Percentiles rank a stretch among this genome's conserved stretches.
Conservation (phyloP, 2,329 filamentous ascomycete species). For the Monosporascus cannonballus region DNA sequence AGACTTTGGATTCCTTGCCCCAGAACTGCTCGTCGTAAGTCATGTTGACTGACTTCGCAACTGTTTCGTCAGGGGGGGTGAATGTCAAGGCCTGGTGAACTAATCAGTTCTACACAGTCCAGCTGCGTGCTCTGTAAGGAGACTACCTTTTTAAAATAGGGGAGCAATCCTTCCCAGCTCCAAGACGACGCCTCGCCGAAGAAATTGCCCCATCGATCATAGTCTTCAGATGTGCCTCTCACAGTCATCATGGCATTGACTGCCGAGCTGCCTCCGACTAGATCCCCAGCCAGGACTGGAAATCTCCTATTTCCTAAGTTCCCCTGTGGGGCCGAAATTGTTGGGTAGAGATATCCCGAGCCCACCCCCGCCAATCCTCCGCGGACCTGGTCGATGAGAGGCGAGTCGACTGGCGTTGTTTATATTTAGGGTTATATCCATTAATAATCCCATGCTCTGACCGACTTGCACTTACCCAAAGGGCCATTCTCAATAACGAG, state of each 20-base stretch:
- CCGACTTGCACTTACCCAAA: constrained; percentile 9
- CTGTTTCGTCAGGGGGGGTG: constrained; percentile 14
- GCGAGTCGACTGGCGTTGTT: constrained; percentile 15
- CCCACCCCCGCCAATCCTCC: constrained; percentile 17
- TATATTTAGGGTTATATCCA: constrained; percentile 1
- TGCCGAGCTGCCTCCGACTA: constrained; percentile 23
- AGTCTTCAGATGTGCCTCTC: constrained; percentile 22
- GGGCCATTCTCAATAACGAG: constrained; percentile 23
- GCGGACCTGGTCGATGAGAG: constrained; percentile 20
- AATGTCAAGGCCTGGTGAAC: constrained; percentile 14
- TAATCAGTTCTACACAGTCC: neutral
- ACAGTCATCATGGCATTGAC: constrained; percentile 26
- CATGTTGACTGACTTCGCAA: constrained; percentile 23
- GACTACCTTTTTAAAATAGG: constrained; percentile 28
- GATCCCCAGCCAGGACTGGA: constrained; percentile 16
- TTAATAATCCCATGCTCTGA: no score
- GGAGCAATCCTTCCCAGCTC: constrained; percentile 25
- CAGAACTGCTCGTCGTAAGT: constrained; percentile 29
- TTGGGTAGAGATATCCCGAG: constrained; percentile 17
- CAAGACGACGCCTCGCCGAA: constrained; percentile 22
- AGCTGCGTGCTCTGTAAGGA: constrained; percentile 1
- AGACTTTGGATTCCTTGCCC: constrained; percentile 30
- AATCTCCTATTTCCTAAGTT: constrained; percentile 17
- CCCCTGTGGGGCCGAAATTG: constrained; percentile 20
- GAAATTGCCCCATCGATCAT: constrained; percentile 29